Conservation (phyloP, 441 rosid genomes). For the Mallotus japonicus region DNA sequence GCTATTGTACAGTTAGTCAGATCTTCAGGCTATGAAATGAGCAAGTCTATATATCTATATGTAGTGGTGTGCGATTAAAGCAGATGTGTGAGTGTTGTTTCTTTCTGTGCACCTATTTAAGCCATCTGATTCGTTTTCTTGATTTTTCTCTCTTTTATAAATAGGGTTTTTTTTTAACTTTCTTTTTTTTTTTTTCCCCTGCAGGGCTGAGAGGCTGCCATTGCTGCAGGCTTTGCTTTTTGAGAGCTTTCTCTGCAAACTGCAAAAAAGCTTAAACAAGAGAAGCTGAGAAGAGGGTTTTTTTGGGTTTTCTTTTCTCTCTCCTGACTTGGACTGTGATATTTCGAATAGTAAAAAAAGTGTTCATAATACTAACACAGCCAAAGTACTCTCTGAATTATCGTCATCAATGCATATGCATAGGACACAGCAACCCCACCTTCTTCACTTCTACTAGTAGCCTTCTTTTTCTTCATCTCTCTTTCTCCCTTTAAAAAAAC, state of each 20-base stretch:
- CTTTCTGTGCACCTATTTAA: constrained; percentile 22
- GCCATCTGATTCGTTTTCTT: constrained; percentile 29
- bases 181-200: constrained; percentile 20
- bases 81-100: background rate
- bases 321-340: constrained; percentile 87
- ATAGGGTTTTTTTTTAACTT: constrained; percentile 3
- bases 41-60: background rate
- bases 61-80: constrained; percentile 14
- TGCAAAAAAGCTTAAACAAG: constrained; percentile 46
- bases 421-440: constrained; percentile 52
- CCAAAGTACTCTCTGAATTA: constrained; percentile 44
- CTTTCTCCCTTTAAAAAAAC: constrained; percentile 29
- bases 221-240: constrained; percentile 62
- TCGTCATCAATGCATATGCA: constrained; percentile 83
- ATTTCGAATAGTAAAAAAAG: constrained; percentile 52
- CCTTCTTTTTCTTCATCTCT: constrained; percentile 21
- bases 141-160: constrained; percentile 1
- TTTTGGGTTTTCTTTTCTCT: constrained; percentile 13
- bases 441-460: constrained; percentile 27
- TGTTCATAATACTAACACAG: constrained; percentile 39
- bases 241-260: constrained; percentile 48
- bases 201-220: constrained; percentile 49
- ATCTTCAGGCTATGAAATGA: constrained; percentile 26
- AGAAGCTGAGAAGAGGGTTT: constrained; percentile 27
- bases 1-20: constrained; percentile 27